Conservation (phyloP, 2,329 filamentous ascomycete genomes). For the Fusarium hostae region DNA sequence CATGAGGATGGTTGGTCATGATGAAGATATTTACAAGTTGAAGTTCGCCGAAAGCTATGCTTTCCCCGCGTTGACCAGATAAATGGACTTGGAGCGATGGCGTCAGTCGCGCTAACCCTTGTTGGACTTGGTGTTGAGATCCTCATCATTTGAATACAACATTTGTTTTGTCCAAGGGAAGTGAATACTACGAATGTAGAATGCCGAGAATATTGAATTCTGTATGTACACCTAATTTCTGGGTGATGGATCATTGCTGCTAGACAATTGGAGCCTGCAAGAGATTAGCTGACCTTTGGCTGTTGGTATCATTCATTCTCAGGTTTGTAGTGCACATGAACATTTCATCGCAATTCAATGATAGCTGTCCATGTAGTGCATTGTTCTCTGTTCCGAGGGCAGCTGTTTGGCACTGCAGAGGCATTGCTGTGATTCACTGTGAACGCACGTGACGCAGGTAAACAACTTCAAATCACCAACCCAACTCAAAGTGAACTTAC, state of each 20-base stretch:
- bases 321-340: no score
- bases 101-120: not conserved
- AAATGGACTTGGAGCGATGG: not conserved
- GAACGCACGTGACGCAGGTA: not conserved
- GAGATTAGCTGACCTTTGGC: no score
- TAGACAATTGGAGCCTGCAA: no score
- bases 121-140: not conserved
- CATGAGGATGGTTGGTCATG: not conserved
- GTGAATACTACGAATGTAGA: not conserved
- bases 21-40: not conserved
- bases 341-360: not conserved
- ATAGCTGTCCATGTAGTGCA: fast-evolving
- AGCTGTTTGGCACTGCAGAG: not conserved
- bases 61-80: not conserved
- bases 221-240: no score
- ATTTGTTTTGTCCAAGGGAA: not conserved
- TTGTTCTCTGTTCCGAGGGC: no score
- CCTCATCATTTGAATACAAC: not conserved
- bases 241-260: no score
- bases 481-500: not conserved
- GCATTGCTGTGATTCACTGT: not conserved
- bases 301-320: no score
- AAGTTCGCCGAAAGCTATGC: not conserved
- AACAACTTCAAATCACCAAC: not conserved
- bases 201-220: not conserved